Conservation (phyloP, 176 grass and related monocot genomes). For the Phoenix dactylifera region DNA sequence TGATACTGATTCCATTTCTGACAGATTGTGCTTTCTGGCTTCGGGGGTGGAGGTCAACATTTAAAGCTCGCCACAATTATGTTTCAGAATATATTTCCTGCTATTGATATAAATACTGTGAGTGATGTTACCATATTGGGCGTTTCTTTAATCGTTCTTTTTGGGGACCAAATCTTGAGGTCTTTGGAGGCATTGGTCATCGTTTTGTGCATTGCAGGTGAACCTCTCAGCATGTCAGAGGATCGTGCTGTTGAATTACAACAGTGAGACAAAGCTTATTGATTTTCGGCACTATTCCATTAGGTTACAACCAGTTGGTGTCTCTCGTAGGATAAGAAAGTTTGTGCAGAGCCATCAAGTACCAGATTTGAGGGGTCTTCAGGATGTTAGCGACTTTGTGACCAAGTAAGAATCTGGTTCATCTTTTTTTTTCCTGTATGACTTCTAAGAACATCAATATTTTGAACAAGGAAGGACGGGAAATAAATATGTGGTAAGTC, state of each 20-base stretch:
- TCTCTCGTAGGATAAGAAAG: conserved; percentile 51
- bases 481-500: too few species aligned
- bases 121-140: conserved; percentile 1
- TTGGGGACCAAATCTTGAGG: too few species aligned
- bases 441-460: too few species aligned
- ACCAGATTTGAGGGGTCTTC: conserved; percentile 44
- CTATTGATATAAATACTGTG: conserved; percentile 53
- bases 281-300: conserved; percentile 59
- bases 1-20: conserved; percentile 5
- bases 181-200: background rate
- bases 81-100: conserved; percentile 49
- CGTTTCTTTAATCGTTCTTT: too few species aligned
- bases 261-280: conserved; percentile 38
- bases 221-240: conserved; percentile 45
- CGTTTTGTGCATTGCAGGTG: conserved; percentile 29
- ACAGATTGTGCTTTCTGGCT: conserved; percentile 45
- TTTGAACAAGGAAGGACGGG: too few species aligned
- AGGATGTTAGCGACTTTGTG: conserved; percentile 57
- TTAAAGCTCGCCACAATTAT: conserved; percentile 30
- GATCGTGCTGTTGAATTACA: conserved; percentile 41
- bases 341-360: conserved; percentile 50
- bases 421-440: background rate
- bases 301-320: conserved; percentile 50
- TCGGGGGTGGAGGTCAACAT: conserved; percentile 28
- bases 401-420: conserved; percentile 42